Percentiles rank a stretch among this genome's conserved stretches.
Evolutionary conservation across 2,329 filamentous ascomycete species (phyloP).

Genomic region (Kalaharituber pfeilii): DNA sequence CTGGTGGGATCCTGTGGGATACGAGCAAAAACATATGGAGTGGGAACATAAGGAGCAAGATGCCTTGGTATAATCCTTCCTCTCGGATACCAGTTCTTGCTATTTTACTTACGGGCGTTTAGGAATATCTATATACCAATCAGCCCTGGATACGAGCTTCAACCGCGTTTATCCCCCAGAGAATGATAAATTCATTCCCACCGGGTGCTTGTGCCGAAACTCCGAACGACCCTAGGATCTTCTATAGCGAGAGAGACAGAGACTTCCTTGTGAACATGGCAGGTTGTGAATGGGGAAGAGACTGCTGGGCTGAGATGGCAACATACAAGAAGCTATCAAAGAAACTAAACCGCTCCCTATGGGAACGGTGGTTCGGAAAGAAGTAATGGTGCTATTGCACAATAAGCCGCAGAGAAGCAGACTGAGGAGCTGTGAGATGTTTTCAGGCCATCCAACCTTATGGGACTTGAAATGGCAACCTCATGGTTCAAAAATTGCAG

Average conservation of each 20-base stretch:
- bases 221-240: conserved; percentile 55
- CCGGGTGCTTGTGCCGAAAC: conserved; percentile 71
- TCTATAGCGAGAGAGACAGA: conserved; percentile 69
- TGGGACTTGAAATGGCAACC: too few relatives aligned
- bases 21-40: conserved; percentile 96
- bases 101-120: conserved; percentile 5
- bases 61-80: conserved; percentile 37
- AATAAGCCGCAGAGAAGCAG: too few relatives aligned
- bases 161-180: conserved; percentile 74
- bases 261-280: conserved; percentile 99
- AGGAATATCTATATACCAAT: conserved; percentile 70
- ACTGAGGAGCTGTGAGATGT: too few relatives aligned
- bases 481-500: too few relatives aligned
- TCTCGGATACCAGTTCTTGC: neutral
- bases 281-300: conserved; percentile 86
- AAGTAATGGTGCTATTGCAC: too few relatives aligned
- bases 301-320: conserved; percentile 98
- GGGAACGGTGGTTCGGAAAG: conserved; percentile 38
- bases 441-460: too few relatives aligned
- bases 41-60: conserved; percentile 99
- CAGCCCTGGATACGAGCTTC: conserved; percentile 88
- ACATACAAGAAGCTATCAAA: conserved; percentile 84
- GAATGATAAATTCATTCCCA: conserved; percentile 88
- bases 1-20: conserved; percentile 96
- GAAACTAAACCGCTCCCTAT: conserved; percentile 64